These are phyloP conservation scores for Camillea tinctor DNA, from an alignment of 2,329 filamentous ascomycete species.

Conservation along the genomic window DNA sequence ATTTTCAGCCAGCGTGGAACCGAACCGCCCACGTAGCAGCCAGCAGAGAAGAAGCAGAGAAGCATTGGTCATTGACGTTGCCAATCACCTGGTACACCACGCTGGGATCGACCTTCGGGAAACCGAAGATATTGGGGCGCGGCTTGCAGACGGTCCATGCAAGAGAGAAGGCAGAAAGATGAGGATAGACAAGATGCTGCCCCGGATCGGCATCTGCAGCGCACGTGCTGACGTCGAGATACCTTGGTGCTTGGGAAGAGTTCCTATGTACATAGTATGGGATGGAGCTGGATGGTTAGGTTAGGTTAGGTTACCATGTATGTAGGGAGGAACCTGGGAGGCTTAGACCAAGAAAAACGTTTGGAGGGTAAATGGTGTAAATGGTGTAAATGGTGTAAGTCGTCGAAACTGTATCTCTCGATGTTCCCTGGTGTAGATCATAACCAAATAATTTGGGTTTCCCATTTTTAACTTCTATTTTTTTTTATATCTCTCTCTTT, in stretches of 20 bases:
- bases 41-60: not conserved
- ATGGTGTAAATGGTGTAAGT: no score
- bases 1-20: not conserved
- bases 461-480: no score
- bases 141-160: not conserved
- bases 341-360: conserved; percentile 9
- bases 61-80: not conserved
- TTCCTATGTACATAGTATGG: no score
- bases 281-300: conserved; percentile 6
- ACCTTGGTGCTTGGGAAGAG: no score
- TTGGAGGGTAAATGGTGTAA: no score
- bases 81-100: no score
- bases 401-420: no score
- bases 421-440: not conserved
- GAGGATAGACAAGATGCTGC: not conserved
- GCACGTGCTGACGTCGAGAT: conserved; percentile 11
- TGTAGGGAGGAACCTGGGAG: not conserved
- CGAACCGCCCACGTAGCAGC: not conserved
- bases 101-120: not conserved
- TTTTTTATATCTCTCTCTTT: not conserved
- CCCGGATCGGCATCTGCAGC: conserved; percentile 8
- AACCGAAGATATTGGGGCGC: not conserved
- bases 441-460: not conserved
- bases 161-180: not conserved
- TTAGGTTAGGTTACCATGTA: no score